A percentile compares a stretch with the other conserved stretches of the same genome.
Conservation (phyloP, 2,329 filamentous ascomycete genomes). For the Arthrocladium fulminans region DNA sequence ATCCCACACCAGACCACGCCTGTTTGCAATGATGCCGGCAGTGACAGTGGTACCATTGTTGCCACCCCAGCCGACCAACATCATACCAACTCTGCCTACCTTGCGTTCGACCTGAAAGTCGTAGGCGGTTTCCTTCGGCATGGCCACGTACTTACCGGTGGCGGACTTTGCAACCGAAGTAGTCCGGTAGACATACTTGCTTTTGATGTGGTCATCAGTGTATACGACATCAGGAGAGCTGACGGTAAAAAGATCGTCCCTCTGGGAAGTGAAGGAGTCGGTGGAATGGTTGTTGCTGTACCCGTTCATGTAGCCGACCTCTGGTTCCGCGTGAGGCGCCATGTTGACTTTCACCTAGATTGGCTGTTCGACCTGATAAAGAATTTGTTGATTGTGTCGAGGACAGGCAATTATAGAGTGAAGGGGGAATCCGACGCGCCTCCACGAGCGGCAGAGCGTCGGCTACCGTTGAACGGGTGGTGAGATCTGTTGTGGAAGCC, state of each 20-base stretch:
- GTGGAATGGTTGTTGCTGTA: constrained; percentile 30
- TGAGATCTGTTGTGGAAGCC: constrained; percentile 56
- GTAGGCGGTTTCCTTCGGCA: constrained; percentile 80
- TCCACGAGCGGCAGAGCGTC: constrained; percentile 82
- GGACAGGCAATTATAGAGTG: constrained; percentile 33
- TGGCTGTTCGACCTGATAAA: constrained; percentile 40
- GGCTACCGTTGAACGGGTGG: constrained; percentile 93
- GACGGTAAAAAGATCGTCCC: constrained; percentile 68
- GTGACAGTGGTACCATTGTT: constrained; percentile 98
- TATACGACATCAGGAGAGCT: constrained; percentile 88
- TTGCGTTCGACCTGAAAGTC: constrained; percentile 96
- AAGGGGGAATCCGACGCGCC: constrained; percentile 58
- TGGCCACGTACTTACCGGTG: constrained; percentile 70
- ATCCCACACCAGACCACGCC: constrained; percentile 76
- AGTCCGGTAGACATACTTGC: constrained; percentile 94
- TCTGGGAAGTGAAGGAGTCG: constrained; percentile 12
- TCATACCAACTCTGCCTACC: constrained; percentile 87
- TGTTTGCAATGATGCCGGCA: constrained; percentile 93
- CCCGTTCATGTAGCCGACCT: constrained; percentile 50
- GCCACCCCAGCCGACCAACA: constrained; percentile 95
- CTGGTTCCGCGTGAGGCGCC: constrained; percentile 78
- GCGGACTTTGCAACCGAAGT: constrained; percentile 66
- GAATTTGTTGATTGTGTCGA: constrained; percentile 22
- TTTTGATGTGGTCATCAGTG: constrained; percentile 77
- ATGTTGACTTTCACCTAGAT: constrained; percentile 45